Base-by-base conservation (phyloP, 768 basidiomycete genomes). In the Favolaschia claudopus region DNA sequence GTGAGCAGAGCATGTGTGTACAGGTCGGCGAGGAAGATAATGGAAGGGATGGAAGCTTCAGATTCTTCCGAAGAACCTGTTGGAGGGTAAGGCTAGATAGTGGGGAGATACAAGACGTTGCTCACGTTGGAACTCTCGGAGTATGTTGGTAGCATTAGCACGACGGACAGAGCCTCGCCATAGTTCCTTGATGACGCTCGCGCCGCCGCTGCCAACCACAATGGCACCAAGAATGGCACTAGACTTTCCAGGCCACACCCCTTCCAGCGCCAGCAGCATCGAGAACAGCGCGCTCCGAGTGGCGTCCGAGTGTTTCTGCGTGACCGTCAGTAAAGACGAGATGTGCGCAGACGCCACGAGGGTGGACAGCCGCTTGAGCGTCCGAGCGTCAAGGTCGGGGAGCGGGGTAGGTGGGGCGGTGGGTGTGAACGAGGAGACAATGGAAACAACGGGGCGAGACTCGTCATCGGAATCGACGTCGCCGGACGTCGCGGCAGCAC, bases 1-100 rank as follows among this genome's bases (percentile, higher is more conserved):
- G 95, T 95, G 29, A 94, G 79, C 29, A 99, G 82, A 1, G 88
- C 85, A 58, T 96, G 91, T 2, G 87, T 82, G 72, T 97, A 96
- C 12, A 97, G 72, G 47, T 96, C 89, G 1, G 85, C 82, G 8
- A 96, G 83, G 53, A 97, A 82, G 8, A 98, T 76, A 1, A 99
- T 73, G 3, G 91, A 79, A 0, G 88, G 82, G 86, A 92, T 72
- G 0, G 72, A 24, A 0, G 75, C 76, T 50, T 84, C 74, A 0
- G 80, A 72, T 58, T 88, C 88, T 82, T 52, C 10, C 43, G 55
- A 37, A 38, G 50, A 43, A 52, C 44, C 46, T 52, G 45, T 19
- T 25, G 10, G 24, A 0, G 17, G 15, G 32, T 38, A 5, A 39
- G 24, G 12, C 44, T 34, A 48, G 38, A 44, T 15, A 49, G 53